Conservation (phyloP, 345 rosid genomes). For the Acer negundo region DNA sequence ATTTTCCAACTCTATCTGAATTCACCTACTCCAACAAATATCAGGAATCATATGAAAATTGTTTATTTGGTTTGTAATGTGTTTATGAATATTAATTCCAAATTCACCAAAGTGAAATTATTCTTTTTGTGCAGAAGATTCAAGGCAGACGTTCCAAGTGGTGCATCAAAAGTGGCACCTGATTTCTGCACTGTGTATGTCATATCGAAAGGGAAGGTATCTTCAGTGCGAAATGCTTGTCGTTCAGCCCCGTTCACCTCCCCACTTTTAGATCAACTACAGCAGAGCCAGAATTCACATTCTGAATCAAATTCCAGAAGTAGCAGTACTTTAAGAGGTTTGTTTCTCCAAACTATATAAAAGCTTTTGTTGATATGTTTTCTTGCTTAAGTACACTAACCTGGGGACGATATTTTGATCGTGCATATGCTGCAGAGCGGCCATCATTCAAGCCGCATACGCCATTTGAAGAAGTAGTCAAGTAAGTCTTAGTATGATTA, state of each 20-base stretch:
- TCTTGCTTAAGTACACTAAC: slow-evolving; percentile 3
- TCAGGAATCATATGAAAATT: too few species aligned
- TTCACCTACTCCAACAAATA: slow-evolving; percentile 28
- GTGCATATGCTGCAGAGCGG: slow-evolving; percentile 43
- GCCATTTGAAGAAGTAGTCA: slow-evolving; percentile 53
- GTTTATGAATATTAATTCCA: too few species aligned
- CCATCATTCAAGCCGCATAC: slow-evolving; percentile 36
- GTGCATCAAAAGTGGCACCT: slow-evolving; percentile 63
- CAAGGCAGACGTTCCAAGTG: slow-evolving; percentile 64
- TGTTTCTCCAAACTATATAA: slow-evolving; percentile 11
- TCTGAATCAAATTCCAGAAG: slow-evolving; percentile 36
- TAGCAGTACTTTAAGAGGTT: slow-evolving; percentile 55
- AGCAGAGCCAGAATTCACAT: slow-evolving; percentile 33
- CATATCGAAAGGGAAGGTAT: slow-evolving; percentile 74
- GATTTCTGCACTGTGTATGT: slow-evolving; percentile 86
- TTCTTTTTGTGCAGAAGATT: slow-evolving; percentile 50
- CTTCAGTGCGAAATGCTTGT: slow-evolving; percentile 55
- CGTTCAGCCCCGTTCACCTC: slow-evolving; percentile 64
- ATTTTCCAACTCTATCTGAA: too few species aligned
- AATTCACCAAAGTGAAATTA: not conserved
- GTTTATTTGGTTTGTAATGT: slow-evolving; percentile 9
- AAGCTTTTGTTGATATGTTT: not conserved
- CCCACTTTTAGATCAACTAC: slow-evolving; percentile 59
- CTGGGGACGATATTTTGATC: not conserved
- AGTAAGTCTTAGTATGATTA: slow-evolving; percentile 37